Conservation (phyloP, 164 flowering plant species). For the Tetrastigma voinierianum region DNA sequence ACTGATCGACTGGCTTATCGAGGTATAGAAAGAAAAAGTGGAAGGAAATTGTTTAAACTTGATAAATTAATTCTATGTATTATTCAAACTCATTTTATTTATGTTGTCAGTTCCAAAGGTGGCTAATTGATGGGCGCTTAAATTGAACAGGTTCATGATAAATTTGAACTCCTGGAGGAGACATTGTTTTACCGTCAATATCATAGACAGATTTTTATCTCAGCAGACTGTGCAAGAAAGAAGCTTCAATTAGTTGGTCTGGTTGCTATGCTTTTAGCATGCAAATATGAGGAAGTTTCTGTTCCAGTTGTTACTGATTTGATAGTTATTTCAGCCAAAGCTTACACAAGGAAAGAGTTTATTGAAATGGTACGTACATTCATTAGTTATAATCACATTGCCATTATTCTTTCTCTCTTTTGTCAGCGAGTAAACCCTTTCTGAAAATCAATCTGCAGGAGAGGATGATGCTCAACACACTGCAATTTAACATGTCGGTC, state of each 20-base stretch:
- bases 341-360: constrained; percentile 52
- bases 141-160: constrained; percentile 56
- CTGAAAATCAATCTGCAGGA: constrained; percentile 35
- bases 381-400: too few species aligned
- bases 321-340: constrained; percentile 58
- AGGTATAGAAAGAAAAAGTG: too few species aligned
- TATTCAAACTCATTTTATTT: too few species aligned
- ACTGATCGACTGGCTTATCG: constrained; percentile 67
- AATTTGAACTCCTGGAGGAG: constrained; percentile 60
- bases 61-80: too few species aligned
- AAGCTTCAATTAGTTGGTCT: constrained; percentile 70
- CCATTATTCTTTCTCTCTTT: background rate
- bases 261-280: constrained; percentile 62
- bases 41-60: too few species aligned
- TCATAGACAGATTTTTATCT: constrained; percentile 61
- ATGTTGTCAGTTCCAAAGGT: too few species aligned
- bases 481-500: constrained; percentile 59
- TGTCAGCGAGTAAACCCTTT: background rate
- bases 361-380: constrained; percentile 72
- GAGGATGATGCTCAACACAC: constrained; percentile 47
- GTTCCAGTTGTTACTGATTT: constrained; percentile 57
- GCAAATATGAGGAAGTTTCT: constrained; percentile 68
- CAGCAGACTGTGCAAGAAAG: constrained; percentile 47
- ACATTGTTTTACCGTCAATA: constrained; percentile 56
- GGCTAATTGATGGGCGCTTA: background rate